These are phyloP conservation scores for Penicillium sp. DNA, from an alignment of 2,329 filamentous ascomycete genomes.

Conservation along the genomic window DNA sequence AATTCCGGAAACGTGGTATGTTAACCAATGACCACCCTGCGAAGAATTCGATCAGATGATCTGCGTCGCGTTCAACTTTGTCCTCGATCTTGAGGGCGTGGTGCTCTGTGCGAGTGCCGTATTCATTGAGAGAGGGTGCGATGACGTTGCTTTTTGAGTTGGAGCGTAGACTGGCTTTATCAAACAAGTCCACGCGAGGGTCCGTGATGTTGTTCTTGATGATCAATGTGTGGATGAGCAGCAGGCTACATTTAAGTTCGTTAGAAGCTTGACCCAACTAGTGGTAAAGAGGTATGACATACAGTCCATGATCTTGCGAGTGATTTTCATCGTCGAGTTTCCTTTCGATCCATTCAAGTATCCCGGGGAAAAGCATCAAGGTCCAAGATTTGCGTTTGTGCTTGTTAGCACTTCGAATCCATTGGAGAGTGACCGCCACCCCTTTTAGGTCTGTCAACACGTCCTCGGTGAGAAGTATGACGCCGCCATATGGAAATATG, in stretches of 20 bases:
- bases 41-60: slow-evolving; percentile 42
- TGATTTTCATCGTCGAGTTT: slow-evolving; percentile 20
- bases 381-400: slow-evolving; percentile 37
- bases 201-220: slow-evolving; percentile 25
- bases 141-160: slow-evolving; percentile 30
- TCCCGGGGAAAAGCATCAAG: slow-evolving; percentile 40
- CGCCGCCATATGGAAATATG: slow-evolving; percentile 40
- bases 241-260: slow-evolving; percentile 4
- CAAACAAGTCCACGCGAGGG: slow-evolving; percentile 9
- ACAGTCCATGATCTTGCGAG: slow-evolving; percentile 5
- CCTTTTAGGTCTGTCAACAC: slow-evolving; percentile 31
- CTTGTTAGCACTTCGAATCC: slow-evolving; percentile 34
- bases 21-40: slow-evolving; percentile 40
- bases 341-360: slow-evolving; percentile 36
- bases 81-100: slow-evolving; percentile 24
- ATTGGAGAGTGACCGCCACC: slow-evolving; percentile 36
- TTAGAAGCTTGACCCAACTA: not conserved
- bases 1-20: slow-evolving; percentile 33
- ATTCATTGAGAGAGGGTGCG: slow-evolving; percentile 31
- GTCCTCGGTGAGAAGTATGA: slow-evolving; percentile 45
- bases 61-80: slow-evolving; percentile 33
- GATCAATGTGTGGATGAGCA: slow-evolving; percentile 22
- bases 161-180: slow-evolving; percentile 23
- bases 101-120: slow-evolving; percentile 29
- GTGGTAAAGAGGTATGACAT: not conserved